Percentiles rank a stretch among this genome's conserved stretches.
Conservation (phyloP, 805 yeast species). For the Metschnikowia santaceciliae region DNA sequence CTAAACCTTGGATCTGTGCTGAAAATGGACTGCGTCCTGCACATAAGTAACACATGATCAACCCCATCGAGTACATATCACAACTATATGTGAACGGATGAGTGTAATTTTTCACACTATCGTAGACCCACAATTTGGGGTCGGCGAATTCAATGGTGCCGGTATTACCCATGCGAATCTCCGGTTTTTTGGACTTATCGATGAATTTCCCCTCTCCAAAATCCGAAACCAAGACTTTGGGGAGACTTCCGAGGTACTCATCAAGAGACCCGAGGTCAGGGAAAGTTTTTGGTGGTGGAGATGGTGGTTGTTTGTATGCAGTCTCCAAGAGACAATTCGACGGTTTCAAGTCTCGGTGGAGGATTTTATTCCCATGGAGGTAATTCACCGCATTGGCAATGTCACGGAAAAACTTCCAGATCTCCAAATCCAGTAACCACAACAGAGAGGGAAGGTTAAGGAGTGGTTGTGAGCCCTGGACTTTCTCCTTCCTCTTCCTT, state of each 20-base stretch:
- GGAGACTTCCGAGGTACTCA: conserved; percentile 34
- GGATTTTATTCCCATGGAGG: conserved; percentile 67
- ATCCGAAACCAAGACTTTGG: conserved; percentile 78
- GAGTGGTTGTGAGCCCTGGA: not conserved
- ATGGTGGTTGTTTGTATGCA: conserved; percentile 16
- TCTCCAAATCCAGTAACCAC: conserved; percentile 54
- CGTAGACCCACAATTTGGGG: conserved; percentile 61
- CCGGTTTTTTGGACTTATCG: conserved; percentile 40
- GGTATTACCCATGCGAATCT: conserved; percentile 68
- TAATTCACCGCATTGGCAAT: conserved; percentile 66
- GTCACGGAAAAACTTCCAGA: conserved; percentile 64
- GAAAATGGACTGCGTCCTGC: conserved; percentile 65
- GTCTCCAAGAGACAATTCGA: conserved; percentile 70
- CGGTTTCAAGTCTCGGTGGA: conserved; percentile 89
- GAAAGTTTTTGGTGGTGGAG: not conserved
- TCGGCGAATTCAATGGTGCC: conserved; percentile 89
- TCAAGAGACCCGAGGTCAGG: conserved; percentile 12
- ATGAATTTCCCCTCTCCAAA: conserved; percentile 85
- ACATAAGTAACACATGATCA: conserved; percentile 73
- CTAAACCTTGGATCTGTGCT: conserved; percentile 7
- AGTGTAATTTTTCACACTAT: conserved; percentile 19
- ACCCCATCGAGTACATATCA: conserved; percentile 79
- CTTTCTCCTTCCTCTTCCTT: conserved; percentile 16
- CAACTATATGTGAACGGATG: conserved; percentile 64
- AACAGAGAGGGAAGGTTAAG: not conserved